Base-by-base conservation (phyloP, 2,329 filamentous ascomycete species). In the Fusarium sulawesiense region DNA sequence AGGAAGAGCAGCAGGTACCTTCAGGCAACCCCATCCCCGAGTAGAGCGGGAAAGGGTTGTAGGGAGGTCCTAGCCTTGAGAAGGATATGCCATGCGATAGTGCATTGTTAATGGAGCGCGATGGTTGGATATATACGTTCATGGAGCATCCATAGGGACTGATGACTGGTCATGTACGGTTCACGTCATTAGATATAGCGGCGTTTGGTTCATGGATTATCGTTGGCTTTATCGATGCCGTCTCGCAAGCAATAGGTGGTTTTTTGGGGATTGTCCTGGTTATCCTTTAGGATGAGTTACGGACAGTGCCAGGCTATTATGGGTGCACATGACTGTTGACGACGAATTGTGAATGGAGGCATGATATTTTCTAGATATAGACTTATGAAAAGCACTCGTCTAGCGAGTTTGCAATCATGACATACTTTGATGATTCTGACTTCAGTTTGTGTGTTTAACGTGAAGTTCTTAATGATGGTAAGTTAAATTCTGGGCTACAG, bases 1-100 rank as follows among this genome's bases (percentile, higher is more conserved):
- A 87, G 79, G 85, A 88, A 51, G 85, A 86, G 44, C 56, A 62
- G 41, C 71, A 72, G 63, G 66, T 63, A 50, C 71, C 74, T 54
- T 69, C 73, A n/a, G 76, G 70, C 63, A 62, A 73, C 49, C 68
- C 76, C 4, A 81, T 81, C 60, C 78, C 79, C 7, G 80, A 81
- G 70, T 81, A 77, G 73, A 54, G 41, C 29, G 47, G 47, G 56
- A 56, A 30, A 30, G 29, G 48, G 60, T 18, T 47, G 32, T 60
- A 59, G 64, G 34, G 54, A 34, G 44, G 55, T 42, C 51, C 50
- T 56, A 16, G 42, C 44, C 46, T 34, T 45, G 41, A 46, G 55
- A 46, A 57, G 23, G 40, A 40, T 48, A 56, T 27, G 50, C n/a
- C 42, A 48, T 45, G 51, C 46, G 53, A 44, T 60, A 61, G 51